Percentiles rank a stretch among this genome's conserved stretches.
These are phyloP conservation scores for Lactuca sativa DNA, from an alignment of 129 eudicot species.

Conservation along the genomic window DNA sequence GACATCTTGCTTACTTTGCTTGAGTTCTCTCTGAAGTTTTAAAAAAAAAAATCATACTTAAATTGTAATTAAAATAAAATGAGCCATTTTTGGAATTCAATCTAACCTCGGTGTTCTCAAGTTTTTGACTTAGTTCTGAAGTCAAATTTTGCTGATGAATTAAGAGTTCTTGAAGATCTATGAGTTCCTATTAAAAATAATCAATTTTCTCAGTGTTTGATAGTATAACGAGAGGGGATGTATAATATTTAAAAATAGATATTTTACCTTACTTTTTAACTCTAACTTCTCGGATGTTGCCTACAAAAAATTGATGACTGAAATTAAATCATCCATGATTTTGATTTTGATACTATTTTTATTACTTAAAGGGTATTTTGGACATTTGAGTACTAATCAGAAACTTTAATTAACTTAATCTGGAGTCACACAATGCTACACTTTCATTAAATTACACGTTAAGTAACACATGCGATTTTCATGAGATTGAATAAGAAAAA, in stretches of 20 bases:
- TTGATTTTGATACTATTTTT: background rate
- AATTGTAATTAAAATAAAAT: background rate
- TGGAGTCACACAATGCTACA: background rate
- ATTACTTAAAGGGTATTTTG: background rate
- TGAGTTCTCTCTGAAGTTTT: conserved; percentile 42
- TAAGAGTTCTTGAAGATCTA: conserved; percentile 53
- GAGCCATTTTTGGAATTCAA: background rate
- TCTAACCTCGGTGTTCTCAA: conserved; percentile 47
- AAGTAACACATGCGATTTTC: conserved; percentile 6
- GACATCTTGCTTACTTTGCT: conserved; percentile 42
- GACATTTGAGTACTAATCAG: background rate
- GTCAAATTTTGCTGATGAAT: conserved; percentile 50
- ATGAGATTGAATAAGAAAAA: background rate
- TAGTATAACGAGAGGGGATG: background rate
- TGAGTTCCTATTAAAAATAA: conserved; percentile 40
- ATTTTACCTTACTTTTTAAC: conserved; percentile 51
- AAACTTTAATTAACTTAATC: no score
- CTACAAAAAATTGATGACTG: conserved; percentile 22
- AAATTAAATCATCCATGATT: conserved; percentile 3
- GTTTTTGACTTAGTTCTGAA: conserved; percentile 47
- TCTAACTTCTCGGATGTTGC: conserved; percentile 54
- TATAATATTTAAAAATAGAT: background rate
- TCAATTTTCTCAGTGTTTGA: background rate
- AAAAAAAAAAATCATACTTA: background rate
- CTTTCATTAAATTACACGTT: background rate